Percentiles rank a stretch among this genome's conserved stretches.
phyloP scores from a whole-genome alignment of 306 rosid genomes.

The Echinosophora koreensis region DNA sequence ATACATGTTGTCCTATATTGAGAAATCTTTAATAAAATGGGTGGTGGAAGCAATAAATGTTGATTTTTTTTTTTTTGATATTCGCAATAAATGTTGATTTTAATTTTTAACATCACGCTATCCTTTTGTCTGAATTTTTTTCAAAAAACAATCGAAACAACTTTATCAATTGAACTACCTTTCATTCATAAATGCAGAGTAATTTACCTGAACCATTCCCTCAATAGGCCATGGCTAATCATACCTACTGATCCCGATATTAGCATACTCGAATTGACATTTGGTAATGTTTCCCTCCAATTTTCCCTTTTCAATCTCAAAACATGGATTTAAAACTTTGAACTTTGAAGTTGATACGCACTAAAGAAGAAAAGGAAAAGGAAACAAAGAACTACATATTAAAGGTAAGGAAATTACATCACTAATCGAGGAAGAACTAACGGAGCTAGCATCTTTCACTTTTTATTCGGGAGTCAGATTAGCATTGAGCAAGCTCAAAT shows the following conservation, averaged over 20 bases:
- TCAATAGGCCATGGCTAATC: neutral
- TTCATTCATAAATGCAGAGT: neutral
- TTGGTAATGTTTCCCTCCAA: slow-evolving; percentile 39
- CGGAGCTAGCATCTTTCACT: slow-evolving; percentile 27
- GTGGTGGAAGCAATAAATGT: slow-evolving; percentile 10
- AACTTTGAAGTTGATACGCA: slow-evolving; percentile 15
- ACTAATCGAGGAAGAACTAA: neutral
- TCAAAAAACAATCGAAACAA: neutral
- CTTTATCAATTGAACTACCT: neutral
- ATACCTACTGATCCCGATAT: neutral
- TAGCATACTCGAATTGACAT: neutral
- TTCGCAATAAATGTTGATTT: too few relatives aligned
- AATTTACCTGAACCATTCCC: slow-evolving; percentile 12
- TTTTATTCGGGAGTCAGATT: slow-evolving; percentile 10
- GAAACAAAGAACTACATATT: slow-evolving; percentile 4
- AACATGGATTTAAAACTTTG: neutral
- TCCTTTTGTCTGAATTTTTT: neutral
- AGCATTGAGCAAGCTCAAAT: neutral
- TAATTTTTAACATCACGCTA: neutral
- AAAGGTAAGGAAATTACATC: slow-evolving; percentile 14
- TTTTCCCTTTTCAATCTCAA: neutral
- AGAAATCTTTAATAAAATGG: neutral
- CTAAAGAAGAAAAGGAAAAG: slow-evolving; percentile 10
- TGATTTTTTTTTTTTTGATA: too few relatives aligned
- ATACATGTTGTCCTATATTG: neutral